Percentiles rank a stretch among this genome's conserved stretches.
Conservation (phyloP, 108 stramenopile genomes). For the Schizochytrium sp. region DNA sequence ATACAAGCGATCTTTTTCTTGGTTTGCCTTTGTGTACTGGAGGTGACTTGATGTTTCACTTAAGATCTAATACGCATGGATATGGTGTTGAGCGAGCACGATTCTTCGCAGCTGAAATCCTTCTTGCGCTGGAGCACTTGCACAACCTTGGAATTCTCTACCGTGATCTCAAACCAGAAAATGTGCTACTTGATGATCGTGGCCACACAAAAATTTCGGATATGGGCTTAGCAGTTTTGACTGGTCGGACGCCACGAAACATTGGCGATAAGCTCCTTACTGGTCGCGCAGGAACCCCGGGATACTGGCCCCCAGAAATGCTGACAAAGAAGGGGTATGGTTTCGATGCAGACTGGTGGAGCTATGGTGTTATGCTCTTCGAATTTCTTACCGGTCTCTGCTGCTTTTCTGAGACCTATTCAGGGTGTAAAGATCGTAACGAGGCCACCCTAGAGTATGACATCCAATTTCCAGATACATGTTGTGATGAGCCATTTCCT, state of each 20-base stretch:
- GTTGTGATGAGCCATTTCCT: constrained; percentile 85
- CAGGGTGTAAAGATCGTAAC: constrained; percentile 83
- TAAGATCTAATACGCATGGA: constrained; percentile 88
- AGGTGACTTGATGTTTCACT: constrained; percentile 96
- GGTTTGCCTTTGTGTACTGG: constrained; percentile 97
- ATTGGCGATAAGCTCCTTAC: constrained; percentile 36
- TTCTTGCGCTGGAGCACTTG: constrained; percentile 92
- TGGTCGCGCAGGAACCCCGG: constrained; percentile 96
- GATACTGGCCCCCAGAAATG: constrained; percentile 97
- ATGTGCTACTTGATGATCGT: constrained; percentile 91
- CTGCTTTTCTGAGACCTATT: constrained; percentile 81
- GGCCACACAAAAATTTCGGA: constrained; percentile 97
- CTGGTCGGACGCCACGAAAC: constrained; percentile 24
- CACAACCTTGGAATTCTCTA: constrained; percentile 94
- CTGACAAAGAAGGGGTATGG: constrained; percentile 89
- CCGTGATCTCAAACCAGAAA: constrained; percentile 96
- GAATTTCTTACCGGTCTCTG: constrained; percentile 97
- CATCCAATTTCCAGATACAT: constrained; percentile 88
- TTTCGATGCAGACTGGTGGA: constrained; percentile 97
- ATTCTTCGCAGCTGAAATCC: constrained; percentile 97
- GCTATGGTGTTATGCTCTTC: constrained; percentile 93
- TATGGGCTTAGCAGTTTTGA: constrained; percentile 91
- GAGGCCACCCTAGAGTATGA: constrained; percentile 94
- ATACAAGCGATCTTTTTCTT: constrained; percentile 93
- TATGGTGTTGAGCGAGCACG: constrained; percentile 88